Evolutionary conservation across 2,329 filamentous ascomycete species (phyloP).

Genomic region (Cercospora beticola): DNA sequence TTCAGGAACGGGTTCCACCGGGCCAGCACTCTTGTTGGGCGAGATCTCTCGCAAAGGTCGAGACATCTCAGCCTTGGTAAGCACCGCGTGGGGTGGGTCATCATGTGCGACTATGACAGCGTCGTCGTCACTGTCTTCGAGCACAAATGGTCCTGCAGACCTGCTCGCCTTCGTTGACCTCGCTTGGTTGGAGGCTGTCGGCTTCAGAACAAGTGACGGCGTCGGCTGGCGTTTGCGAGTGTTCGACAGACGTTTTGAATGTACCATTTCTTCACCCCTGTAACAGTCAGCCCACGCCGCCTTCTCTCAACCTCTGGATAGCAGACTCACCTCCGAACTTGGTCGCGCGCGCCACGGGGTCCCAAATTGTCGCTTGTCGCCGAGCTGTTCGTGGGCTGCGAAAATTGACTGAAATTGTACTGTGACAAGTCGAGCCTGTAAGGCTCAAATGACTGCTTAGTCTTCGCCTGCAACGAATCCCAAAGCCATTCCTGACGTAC

Average conservation of each 20-base stretch:
- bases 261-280: conserved; percentile 20
- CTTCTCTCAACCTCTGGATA: conserved; percentile 1
- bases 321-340: conserved; percentile 18
- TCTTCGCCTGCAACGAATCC: conserved; percentile 64
- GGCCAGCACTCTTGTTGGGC: conserved; percentile 24
- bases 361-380: conserved; percentile 8
- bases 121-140: conserved; percentile 34
- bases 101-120: conserved; percentile 2
- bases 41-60: conserved; percentile 31
- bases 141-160: conserved; percentile 29
- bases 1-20: neutral
- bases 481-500: conserved; percentile 82
- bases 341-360: conserved; percentile 9
- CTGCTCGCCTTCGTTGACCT: conserved; percentile 5
- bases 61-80: neutral
- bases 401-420: conserved; percentile 23
- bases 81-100: neutral
- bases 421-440: conserved; percentile 28
- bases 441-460: conserved; percentile 50
- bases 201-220: conserved; percentile 33
- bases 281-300: conserved; percentile 16
- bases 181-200: neutral
- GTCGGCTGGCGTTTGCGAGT: conserved; percentile 34
- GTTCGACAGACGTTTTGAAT: conserved; percentile 35
- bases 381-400: conserved; percentile 21